Base-by-base conservation (phyloP, 257 asterid species). In the Nicotiana paniculata region DNA sequence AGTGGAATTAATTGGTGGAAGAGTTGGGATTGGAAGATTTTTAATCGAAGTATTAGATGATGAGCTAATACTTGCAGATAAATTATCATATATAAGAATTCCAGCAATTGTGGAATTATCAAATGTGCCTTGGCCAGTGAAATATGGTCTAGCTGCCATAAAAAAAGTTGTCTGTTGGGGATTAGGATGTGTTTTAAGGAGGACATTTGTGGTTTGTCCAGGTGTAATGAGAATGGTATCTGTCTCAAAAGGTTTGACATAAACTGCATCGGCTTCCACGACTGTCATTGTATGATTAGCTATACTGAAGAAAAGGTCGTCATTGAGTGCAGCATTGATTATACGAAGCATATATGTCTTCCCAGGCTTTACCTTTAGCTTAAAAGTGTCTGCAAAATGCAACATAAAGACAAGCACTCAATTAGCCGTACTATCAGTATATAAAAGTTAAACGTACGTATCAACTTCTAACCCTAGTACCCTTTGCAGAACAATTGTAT, bases 321-420 rank as follows among this genome's bases (percentile, higher is more conserved):
- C 97, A 55, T 93, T 92, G 83, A 93, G 91, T 30, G 97, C 97
- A 85, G 92, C 97, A n/a, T 90, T 93, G 90, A 93, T 91, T 58
- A 93, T 28, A 0, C 97, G 91, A 9, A 93, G 92, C 6, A 93
- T 85, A 79, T 93, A 92, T 3, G 95, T 90, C 82, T 91, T 92
- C 26, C 91, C 92, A 0, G 92, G 89, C 85, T 85, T 88, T 82
- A 90, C 97, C 84, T 85, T 92, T 76, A 90, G 86, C 86, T 86
- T 91, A 74, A 86, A 92, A 3, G 93, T 91, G 9, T 88, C 97
- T 92, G 87, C 85, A 82, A n/a, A n/a, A 30, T 61, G 9, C 28
- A 8, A 77, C 0, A 4, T 37, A 10, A n/a, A 72, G 35, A 65
- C 0, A 46, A 4, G 3, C 28, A 15, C 6, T 39, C 24, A 0